Evolutionary conservation across 331 rosid species (phyloP).

Genomic region (Pyrus hybrid): DNA sequence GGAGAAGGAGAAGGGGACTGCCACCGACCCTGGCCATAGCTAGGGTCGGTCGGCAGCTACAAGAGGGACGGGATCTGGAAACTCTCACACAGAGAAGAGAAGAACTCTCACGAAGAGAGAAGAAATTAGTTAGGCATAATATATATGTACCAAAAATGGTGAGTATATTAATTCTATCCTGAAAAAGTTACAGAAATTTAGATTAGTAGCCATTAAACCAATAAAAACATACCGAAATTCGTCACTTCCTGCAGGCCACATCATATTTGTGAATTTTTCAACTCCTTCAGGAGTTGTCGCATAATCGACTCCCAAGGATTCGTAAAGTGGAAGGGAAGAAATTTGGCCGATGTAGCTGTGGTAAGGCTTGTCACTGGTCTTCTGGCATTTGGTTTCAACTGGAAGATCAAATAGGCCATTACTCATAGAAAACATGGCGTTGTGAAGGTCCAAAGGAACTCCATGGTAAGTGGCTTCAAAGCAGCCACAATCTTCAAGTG

Average conservation of each 20-base stretch:
- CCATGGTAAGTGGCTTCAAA: constrained; percentile 35
- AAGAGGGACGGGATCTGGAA: no score
- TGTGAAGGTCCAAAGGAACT: constrained; percentile 12
- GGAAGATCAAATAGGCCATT: constrained; percentile 18
- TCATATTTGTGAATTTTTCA: constrained; percentile 8
- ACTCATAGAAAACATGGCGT: neutral
- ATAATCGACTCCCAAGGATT: constrained; percentile 14
- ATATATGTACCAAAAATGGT: neutral
- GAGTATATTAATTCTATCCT: no score
- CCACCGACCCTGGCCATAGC: no score
- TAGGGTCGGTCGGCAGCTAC: no score
- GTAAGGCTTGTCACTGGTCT: neutral
- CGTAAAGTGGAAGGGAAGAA: constrained; percentile 18
- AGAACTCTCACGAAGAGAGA: no score
- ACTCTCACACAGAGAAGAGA: no score
- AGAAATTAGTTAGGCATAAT: neutral
- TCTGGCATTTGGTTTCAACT: constrained; percentile 7
- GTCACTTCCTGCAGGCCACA: constrained; percentile 19
- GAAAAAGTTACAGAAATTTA: no score
- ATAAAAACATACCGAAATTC: constrained; percentile 1
- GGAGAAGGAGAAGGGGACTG: no score
- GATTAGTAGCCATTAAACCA: neutral
- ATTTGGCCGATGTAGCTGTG: neutral
- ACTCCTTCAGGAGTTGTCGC: neutral
- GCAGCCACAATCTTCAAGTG: constrained; percentile 61